Percentiles rank a stretch among this genome's conserved stretches.
Evolutionary conservation across 176 grass and related monocot species (phyloP).

Genomic region (Eleusine indica): DNA sequence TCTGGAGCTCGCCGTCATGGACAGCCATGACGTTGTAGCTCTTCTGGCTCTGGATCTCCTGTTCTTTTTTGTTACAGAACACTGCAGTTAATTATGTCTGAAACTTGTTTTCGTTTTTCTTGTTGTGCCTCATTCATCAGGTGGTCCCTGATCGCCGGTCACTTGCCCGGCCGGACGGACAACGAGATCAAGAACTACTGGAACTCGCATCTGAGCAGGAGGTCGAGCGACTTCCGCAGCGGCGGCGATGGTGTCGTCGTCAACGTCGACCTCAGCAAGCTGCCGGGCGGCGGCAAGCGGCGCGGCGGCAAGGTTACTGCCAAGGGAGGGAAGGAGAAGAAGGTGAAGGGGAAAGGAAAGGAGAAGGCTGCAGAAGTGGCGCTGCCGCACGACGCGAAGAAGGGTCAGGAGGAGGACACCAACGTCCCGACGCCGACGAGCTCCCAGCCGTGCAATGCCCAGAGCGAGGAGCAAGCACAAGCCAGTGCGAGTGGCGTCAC

Average conservation of each 20-base stretch:
- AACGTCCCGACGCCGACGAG: background rate
- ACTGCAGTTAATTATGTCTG: background rate
- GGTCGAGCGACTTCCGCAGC: background rate
- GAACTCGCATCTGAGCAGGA: conserved; percentile 60
- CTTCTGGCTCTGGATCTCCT: background rate
- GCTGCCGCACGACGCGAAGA: background rate
- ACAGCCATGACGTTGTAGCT: background rate
- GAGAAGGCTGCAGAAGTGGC: background rate
- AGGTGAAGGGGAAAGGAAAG: background rate
- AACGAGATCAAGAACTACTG: conserved; percentile 72
- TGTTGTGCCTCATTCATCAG: conserved; percentile 37
- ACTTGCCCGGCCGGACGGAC: conserved; percentile 58
- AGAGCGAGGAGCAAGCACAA: conserved; percentile 45
- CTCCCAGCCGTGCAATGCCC: background rate
- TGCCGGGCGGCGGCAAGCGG: conserved; percentile 51
- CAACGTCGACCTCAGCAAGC: conserved; percentile 47
- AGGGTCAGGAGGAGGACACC: background rate
- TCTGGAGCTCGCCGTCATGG: background rate
- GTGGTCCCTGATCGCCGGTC: conserved; percentile 69
- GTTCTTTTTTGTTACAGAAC: background rate
- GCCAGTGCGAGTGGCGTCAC: conserved; percentile 45
- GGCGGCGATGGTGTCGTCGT: conserved; percentile 28
- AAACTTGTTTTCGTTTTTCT: background rate
- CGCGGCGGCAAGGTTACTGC: background rate
- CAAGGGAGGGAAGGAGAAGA: background rate